These are phyloP conservation scores for Globisporangium uncinulatum DNA, from an alignment of 352 stramenopile genomes.

Conservation along the genomic window DNA sequence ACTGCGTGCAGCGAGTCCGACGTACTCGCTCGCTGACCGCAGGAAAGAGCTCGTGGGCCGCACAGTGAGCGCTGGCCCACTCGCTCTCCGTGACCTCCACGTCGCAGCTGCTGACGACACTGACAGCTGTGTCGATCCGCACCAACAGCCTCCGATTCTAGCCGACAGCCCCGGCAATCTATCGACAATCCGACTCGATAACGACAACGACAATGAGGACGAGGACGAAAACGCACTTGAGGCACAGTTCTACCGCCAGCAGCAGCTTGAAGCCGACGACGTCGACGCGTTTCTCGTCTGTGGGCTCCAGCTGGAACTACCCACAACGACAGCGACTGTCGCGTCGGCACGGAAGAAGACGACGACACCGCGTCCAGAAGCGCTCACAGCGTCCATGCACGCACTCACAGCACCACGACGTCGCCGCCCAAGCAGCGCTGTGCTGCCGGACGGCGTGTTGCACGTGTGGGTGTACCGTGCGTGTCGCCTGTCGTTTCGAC, in stretches of 20 bases:
- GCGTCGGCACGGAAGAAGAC: no score
- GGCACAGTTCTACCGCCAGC: conserved; percentile 12
- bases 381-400: background rate
- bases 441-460: conserved; percentile 24
- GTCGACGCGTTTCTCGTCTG: conserved; percentile 9
- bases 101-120: background rate
- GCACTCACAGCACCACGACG: background rate
- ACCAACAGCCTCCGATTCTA: background rate
- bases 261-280: conserved; percentile 7
- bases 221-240: conserved; percentile 10
- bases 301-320: conserved; percentile 3
- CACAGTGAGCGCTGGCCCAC: background rate
- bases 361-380: background rate
- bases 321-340: background rate
- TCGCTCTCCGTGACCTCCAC: background rate
- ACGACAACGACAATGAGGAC: background rate
- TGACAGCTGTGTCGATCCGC: background rate
- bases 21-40: background rate
- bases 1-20: background rate
- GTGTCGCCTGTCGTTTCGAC: conserved; percentile 30
- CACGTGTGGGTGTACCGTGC: conserved; percentile 53
- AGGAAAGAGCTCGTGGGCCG: conserved; percentile 1
- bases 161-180: background rate
- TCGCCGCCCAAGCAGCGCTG: conserved; percentile 7
- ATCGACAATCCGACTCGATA: background rate